These are phyloP conservation scores for Garcia nutans DNA, from an alignment of 345 rosid species.

Conservation along the genomic window DNA sequence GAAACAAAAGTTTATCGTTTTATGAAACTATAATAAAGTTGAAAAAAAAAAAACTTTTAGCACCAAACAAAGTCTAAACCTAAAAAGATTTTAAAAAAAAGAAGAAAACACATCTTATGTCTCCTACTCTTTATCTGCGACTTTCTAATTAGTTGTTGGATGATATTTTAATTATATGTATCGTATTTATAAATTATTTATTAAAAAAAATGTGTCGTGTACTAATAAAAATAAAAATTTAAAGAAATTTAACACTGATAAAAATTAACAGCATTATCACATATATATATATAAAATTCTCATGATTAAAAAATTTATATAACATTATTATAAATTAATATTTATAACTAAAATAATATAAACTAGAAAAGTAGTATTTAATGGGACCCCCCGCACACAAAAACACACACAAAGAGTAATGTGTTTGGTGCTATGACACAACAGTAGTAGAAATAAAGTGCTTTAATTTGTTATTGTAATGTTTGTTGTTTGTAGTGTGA, in stretches of 20 bases:
- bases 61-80: slow-evolving; percentile 37
- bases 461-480: not conserved
- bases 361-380: not conserved
- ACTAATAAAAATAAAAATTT: too few relatives aligned
- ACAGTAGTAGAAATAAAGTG: not conserved
- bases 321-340: too few relatives aligned
- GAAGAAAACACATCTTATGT: slow-evolving; percentile 19
- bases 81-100: slow-evolving; percentile 26
- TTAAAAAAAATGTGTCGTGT: too few relatives aligned
- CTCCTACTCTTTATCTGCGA: slow-evolving; percentile 17
- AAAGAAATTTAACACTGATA: too few relatives aligned
- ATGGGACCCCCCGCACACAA: not conserved
- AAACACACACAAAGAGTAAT: not conserved
- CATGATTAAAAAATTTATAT: too few relatives aligned
- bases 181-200: too few relatives aligned
- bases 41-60: slow-evolving; percentile 18
- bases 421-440: slow-evolving; percentile 10
- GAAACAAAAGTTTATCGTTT: slow-evolving; percentile 5
- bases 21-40: slow-evolving; percentile 4
- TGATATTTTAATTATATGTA: too few relatives aligned
- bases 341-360: not conserved
- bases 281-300: too few relatives aligned
- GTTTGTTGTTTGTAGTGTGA: not conserved
- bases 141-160: too few relatives aligned
- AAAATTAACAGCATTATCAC: too few relatives aligned